Base-by-base conservation (phyloP, 495 filamentous ascomycete species). In the Aspergillus coremiiformis region DNA sequence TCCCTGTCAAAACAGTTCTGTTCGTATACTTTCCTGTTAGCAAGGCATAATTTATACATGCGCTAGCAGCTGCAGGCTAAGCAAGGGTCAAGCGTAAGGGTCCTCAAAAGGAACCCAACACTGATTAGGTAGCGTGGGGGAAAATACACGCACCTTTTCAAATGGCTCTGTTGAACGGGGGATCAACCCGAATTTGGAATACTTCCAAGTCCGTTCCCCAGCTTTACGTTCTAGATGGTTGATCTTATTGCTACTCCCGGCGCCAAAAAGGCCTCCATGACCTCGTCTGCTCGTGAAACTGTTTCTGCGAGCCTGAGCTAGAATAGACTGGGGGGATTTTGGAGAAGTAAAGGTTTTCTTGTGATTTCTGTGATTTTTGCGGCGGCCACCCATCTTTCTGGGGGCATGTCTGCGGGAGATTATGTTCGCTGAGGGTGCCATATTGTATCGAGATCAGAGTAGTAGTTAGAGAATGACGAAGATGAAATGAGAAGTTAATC, bases 1-100 rank as follows among this genome's bases (percentile, higher is more conserved):
- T 54, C 45, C 21, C 20, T 37, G 21, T 61, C 47, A 23, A 63
- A 54, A 44, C 71, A 65, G 45, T 69, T 71, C 70, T 73, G 37
- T 19, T 1, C n/a, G 26, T 33, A 29, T 20, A n/a, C 15, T 0
- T 2, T 17, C n/a, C 37, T 6, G 48, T 58, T 48, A 62, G 52
- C 17, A 23, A 47, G 0, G 27, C n/a, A n/a, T 21, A 22, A 22
- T 21, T 37, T 22, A 32, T 14, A 48, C 22, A 27, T 21, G 33
- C 33, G 51, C 54, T 27, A 51, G 47, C 32, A 49, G 27, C 20
- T 47, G 48, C 37, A 42, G 17, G 30, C 20, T 19, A 42, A 52
- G 47, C 54, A 58, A 53, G 53, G 47, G 35, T 4, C 21, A 56
- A 30, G 23, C 33, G 10, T 3, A 39, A 33, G 42, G 14, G 35